Evolutionary conservation across 306 rosid genomes (phyloP).

Genomic region (Hylodesmum podocarpum): DNA sequence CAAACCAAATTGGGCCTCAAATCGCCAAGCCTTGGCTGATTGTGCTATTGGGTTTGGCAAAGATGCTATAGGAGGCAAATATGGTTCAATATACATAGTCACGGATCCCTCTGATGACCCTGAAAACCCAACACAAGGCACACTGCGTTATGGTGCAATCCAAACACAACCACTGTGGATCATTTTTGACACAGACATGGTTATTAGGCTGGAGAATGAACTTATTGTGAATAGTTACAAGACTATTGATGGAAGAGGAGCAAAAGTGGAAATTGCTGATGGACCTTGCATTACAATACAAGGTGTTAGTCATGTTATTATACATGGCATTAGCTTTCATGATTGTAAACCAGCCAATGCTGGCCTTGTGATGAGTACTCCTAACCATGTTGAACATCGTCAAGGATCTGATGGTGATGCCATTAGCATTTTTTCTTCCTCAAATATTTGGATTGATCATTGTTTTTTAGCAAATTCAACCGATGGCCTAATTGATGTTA

Average conservation of each 20-base stretch:
- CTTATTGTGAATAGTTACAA: constrained; percentile 72
- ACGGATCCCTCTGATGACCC: constrained; percentile 67
- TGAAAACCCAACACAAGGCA: constrained; percentile 57
- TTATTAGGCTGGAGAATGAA: constrained; percentile 61
- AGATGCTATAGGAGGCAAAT: constrained; percentile 70
- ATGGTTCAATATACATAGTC: constrained; percentile 59
- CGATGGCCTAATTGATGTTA: constrained; percentile 71
- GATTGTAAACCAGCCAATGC: constrained; percentile 68
- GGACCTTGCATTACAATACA: constrained; percentile 90
- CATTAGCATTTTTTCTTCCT: constrained; percentile 55
- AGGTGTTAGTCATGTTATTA: constrained; percentile 68
- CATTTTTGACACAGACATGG: constrained; percentile 56
- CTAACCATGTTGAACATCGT: constrained; percentile 63
- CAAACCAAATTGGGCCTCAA: constrained; percentile 56
- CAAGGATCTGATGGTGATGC: constrained; percentile 78
- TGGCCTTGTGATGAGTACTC: constrained; percentile 58
- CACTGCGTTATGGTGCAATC: constrained; percentile 80
- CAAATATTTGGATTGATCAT: constrained; percentile 78
- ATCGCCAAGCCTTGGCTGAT: constrained; percentile 65
- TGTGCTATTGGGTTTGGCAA: constrained; percentile 78
- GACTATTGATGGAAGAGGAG: constrained; percentile 93
- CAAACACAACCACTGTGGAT: constrained; percentile 78
- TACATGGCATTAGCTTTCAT: constrained; percentile 84
- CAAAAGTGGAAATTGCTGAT: constrained; percentile 63
- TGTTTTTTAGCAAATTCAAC: constrained; percentile 54